Conservation (phyloP, 2,329 filamentous ascomycete genomes). For the Grosmannia serpens region DNA sequence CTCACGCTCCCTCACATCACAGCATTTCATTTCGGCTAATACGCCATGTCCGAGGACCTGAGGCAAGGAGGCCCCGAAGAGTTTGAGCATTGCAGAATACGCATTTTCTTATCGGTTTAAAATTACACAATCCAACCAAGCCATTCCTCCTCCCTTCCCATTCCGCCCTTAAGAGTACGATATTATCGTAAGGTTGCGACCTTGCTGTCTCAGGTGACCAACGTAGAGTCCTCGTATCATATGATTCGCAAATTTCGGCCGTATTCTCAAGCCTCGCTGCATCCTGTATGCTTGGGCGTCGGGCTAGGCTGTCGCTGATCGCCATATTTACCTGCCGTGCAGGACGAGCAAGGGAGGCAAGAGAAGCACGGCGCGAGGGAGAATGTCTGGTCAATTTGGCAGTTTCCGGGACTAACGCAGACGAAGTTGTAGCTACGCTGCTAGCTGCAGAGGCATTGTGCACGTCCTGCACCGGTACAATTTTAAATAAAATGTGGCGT, state of each 20-base stretch:
- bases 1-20: background rate
- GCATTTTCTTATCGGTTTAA: background rate
- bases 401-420: background rate
- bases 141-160: background rate
- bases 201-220: background rate
- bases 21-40: background rate
- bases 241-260: background rate
- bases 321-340: background rate
- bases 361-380: background rate
- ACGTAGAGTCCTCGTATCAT: background rate
- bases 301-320: background rate
- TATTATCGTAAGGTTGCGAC: background rate
- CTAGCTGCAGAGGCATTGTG: background rate
- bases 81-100: background rate
- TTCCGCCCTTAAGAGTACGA: background rate
- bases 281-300: background rate
- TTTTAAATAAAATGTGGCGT: background rate
- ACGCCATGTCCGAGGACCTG: background rate
- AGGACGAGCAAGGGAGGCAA: background rate
- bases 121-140: background rate
- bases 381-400: background rate
- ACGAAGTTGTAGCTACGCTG: background rate
- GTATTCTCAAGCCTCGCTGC: background rate
- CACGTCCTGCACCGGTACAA: background rate
- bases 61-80: background rate